Evolutionary conservation across 2,329 filamentous ascomycete genomes (phyloP), one percentile per base, ranked within the genome.

Genomic region (Alternaria solani): DNA sequence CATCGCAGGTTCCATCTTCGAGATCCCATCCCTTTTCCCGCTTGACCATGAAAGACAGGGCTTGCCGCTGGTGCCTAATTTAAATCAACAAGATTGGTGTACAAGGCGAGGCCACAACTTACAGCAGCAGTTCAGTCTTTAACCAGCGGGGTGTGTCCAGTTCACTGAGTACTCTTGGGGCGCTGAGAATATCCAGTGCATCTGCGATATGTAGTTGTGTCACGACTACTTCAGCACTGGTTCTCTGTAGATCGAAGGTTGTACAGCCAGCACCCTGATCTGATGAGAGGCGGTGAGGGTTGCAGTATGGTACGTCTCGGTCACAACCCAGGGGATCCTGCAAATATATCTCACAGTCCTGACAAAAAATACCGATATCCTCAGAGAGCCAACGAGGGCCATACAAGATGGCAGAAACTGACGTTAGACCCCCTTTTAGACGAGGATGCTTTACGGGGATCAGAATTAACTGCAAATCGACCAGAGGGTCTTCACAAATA

Each of bases 281-380:
- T 16, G 43, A 55, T 38, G 30, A 44, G 7, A 68, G 38, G 3
- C 58, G 49, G 32, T 66, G 66, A 42, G 61, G 65, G 20, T 67
- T 65, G 26, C 41, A 20, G 25, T 65, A 67, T 16, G 56, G 63
- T 6, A 65, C 60, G 28, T 67, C 65, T 5, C 49, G 32, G n/a
- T 63, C 60, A 49, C 65, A 67, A 12, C 46, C 54, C 11, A 44
- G 11, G 6, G 64, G 65, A 23, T 67, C 65, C 2, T 67, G 28
- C 18, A 67, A 39, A 28, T 55, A 63, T 18, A 44, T 62, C 9
- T 43, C 46, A 34, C 30, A 54, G 14, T 58, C 28, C 2, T 7
- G 51, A 12, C 53, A 8, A 7, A 47, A 56, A 7, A 16, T 11
- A 14, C 54, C 54, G 12, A 56, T 20, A 3, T 56, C 54, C 1